Base-by-base conservation (phyloP, 306 rosid genomes). In the Malus sieversii region DNA sequence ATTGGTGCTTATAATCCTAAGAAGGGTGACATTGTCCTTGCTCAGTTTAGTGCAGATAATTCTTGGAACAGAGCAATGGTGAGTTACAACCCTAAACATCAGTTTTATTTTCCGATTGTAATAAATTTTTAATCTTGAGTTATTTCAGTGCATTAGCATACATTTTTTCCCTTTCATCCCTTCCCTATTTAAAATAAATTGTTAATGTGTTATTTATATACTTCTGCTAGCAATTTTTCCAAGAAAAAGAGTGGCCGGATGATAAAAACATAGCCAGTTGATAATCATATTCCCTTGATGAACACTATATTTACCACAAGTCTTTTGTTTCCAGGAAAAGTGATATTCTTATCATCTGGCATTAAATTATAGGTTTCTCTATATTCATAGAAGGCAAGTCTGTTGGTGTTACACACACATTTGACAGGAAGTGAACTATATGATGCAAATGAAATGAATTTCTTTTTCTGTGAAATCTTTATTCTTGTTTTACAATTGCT, bases 1-100 rank as follows among this genome's bases (percentile, higher is more conserved):
- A 74, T 94, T 85, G 98, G 98, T 33, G 80, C 97, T 72, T 94
- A 90, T 82, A 92, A 78, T 87, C 98, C 98, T 69, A 92, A 90
- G 83, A 94, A 92, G 90, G 97, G 97, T 44, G 98, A 94, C 70
- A 78, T 92, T 65, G 98, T 92, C 82, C 95, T 94, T 53, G 90
- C 92, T 66, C 93, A 94, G 77, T 94, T 88, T 71, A 86, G 83
- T 68, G 88, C 89, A 15, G 97, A 94, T 80, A 81, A 86, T 66
- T 92, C 97, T 52, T 94, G 98, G 98, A 90, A 92, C 75, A 85
- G 98, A 27, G 97, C 96, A 81, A 88, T 95, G 99, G 99, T 92
- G 77, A 89, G 97, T 83, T 23, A 20, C 32, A 38, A 58, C n/a
- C 18, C 19, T 29, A 42, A 60, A 59, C 8, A 10, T 35, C 58